Base-by-base conservation (phyloP, 371 early-diverging fungal species). In the Conidiobolus incongruus region DNA sequence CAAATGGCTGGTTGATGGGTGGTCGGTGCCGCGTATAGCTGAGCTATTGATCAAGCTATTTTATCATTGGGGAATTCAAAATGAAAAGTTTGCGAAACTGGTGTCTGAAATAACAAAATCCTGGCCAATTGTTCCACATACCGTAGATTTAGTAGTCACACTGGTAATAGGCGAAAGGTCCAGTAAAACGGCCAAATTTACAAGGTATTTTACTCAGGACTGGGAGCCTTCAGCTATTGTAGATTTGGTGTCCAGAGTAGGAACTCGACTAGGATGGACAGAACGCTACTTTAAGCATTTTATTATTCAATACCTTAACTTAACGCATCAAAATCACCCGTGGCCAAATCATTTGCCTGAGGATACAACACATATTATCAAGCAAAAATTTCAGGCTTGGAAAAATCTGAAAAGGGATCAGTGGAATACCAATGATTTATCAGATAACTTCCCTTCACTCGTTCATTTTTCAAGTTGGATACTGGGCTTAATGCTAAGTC, bases 21-120 rank as follows among this genome's bases (percentile, higher is more conserved):
- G 46, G 46, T 29, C 37, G 7, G 39, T 46, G 13, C 39, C 24
- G 21, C 28, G 39, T 10, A 46, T 33, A n/a, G 32, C 39, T 4
- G 46, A 46, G 24, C 33, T 46, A 5, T 22, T 46, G 8, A 46
- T 46, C 13, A 46, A 46, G 23, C 33, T 46, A 17, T 46, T 46
- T 32, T 46, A 46, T 24, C 46, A 46, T 22, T 46, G 46, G 46
- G 46, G 46, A 17, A 32, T 46, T 24, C 24, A n/a, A 13, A 17
- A 46, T 33, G n/a, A 13, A 11, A 46, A 46, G 21, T 46, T 46
- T 32, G 37, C 46, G 13, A 32, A 30, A 11, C 24, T 46, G 15
- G 38, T 46, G 1, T 31, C 19, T 6, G 23, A 31, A 2, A 21
- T 46, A 12, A 46, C 37, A 2, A 46, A 22, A 15, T 16, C 20